Evolutionary conservation across 2,329 filamentous ascomycete genomes (phyloP).

Genomic region (Calonectria pauciramosa): DNA sequence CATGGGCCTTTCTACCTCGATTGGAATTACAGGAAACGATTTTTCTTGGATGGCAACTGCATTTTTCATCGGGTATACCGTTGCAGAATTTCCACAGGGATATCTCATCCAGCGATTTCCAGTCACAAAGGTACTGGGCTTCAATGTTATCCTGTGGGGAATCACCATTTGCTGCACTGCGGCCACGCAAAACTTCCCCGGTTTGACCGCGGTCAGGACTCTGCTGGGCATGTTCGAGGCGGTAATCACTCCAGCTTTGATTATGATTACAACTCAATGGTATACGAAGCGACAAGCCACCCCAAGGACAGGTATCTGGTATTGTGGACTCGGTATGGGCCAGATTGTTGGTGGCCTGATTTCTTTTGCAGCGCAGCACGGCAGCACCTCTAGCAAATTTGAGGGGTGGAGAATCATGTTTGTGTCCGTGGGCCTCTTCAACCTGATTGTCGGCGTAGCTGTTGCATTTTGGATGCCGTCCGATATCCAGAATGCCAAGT

Average conservation of each 20-base stretch:
- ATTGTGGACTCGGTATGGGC: slow-evolving; percentile 42
- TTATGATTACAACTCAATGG: slow-evolving; percentile 60
- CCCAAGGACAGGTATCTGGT: slow-evolving; percentile 57
- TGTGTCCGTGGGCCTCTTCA: slow-evolving; percentile 62
- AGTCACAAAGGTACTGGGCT: slow-evolving; percentile 51
- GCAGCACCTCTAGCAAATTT: slow-evolving; percentile 47
- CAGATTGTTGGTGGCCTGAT: slow-evolving; percentile 60
- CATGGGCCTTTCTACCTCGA: slow-evolving; percentile 46
- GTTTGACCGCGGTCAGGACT: slow-evolving; percentile 58
- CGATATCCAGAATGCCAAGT: slow-evolving; percentile 33
- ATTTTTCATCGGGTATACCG: slow-evolving; percentile 49
- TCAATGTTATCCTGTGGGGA: slow-evolving; percentile 53
- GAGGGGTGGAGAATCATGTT: slow-evolving; percentile 67
- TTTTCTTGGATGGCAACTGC: slow-evolving; percentile 50
- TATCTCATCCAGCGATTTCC: slow-evolving; percentile 52
- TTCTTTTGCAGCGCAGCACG: slow-evolving; percentile 67
- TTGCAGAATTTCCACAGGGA: slow-evolving; percentile 46
- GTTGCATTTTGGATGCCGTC: slow-evolving; percentile 61
- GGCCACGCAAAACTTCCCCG: slow-evolving; percentile 55
- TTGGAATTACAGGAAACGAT: slow-evolving; percentile 49
- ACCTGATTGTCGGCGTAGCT: slow-evolving; percentile 59
- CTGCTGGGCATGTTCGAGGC: slow-evolving; percentile 63
- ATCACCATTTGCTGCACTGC: slow-evolving; percentile 59
- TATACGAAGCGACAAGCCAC: slow-evolving; percentile 61
- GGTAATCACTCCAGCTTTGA: slow-evolving; percentile 63